Conservation (phyloP, 2,329 filamentous ascomycete genomes). For the Neofusicoccum parvum region DNA sequence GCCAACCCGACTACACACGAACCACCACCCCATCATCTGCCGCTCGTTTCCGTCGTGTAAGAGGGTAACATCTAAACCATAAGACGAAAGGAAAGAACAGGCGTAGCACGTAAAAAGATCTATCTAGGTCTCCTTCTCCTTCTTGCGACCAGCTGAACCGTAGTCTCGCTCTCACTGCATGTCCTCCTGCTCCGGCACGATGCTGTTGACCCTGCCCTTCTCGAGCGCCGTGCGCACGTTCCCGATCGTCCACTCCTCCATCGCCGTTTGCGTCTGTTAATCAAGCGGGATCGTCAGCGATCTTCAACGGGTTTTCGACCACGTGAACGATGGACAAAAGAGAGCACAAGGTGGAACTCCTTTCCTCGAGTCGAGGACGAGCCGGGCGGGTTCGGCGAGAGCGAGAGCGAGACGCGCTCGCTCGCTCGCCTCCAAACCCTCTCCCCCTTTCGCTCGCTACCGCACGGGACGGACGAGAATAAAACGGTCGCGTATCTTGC, state of each 20-base stretch:
- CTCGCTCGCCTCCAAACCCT: too few relatives aligned
- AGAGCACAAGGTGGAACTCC: background rate
- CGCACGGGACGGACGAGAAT: background rate
- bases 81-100: too few relatives aligned
- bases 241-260: conserved; percentile 76
- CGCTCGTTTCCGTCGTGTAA: too few relatives aligned
- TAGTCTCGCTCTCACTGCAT: conserved; percentile 29
- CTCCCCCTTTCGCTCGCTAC: background rate
- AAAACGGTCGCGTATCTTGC: background rate
- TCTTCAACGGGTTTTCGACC: background rate
- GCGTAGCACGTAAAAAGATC: background rate
- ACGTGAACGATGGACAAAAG: background rate
- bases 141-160: background rate
- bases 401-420: background rate
- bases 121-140: background rate
- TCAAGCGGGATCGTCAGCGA: conserved; percentile 8
- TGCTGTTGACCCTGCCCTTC: conserved; percentile 64
- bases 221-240: conserved; percentile 68
- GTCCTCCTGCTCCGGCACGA: conserved; percentile 71
- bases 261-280: conserved; percentile 53
- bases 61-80: too few relatives aligned
- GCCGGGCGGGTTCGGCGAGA: background rate
- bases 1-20: background rate
- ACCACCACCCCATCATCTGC: too few relatives aligned
- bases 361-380: background rate